These are phyloP conservation scores for Wickerhamiella vanderwaltii DNA, from an alignment of 805 yeast genomes.

Conservation along the genomic window DNA sequence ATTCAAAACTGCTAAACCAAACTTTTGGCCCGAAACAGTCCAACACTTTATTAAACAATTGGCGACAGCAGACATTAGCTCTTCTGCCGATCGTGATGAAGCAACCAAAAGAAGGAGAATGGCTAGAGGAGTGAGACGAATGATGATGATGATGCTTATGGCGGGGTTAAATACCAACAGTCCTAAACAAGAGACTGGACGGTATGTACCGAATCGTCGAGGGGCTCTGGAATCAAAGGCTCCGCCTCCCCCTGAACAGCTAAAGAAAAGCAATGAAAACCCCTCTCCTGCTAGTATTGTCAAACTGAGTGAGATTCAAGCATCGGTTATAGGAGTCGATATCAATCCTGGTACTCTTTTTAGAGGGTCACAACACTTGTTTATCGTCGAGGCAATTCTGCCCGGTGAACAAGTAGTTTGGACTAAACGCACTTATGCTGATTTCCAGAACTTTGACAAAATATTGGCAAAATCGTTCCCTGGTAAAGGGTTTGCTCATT, in stretches of 20 bases:
- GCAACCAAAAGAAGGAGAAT: conserved; percentile 57
- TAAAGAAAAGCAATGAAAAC: not conserved
- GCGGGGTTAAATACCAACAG: conserved; percentile 51
- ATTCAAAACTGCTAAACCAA: conserved; percentile 35
- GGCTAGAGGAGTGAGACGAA: conserved; percentile 46
- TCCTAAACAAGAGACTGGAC: conserved; percentile 2
- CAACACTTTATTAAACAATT: conserved; percentile 76
- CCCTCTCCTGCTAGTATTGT: not conserved
- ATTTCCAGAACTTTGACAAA: conserved; percentile 48
- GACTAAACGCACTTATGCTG: conserved; percentile 52
- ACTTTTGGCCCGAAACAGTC: conserved; percentile 69
- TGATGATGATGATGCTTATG: conserved; percentile 57
- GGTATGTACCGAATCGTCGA: not conserved
- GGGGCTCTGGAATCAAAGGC: conserved; percentile 2
- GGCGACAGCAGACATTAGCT: conserved; percentile 56
- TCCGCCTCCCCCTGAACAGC: not conserved
- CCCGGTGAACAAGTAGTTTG: conserved; percentile 31
- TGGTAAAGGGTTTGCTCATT: conserved; percentile 46
- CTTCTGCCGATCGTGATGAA: conserved; percentile 63
- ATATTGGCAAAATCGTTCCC: conserved; percentile 46
- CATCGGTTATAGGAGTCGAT: conserved; percentile 58
- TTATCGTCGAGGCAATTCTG: conserved; percentile 23
- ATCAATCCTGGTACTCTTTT: conserved; percentile 23
- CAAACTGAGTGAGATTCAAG: conserved; percentile 11
- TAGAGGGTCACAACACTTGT: conserved; percentile 17